A percentile compares a stretch with the other conserved stretches of the same genome.
Evolutionary conservation across 768 basidiomycete species (phyloP).

Genomic region (Leccinum boreale): DNA sequence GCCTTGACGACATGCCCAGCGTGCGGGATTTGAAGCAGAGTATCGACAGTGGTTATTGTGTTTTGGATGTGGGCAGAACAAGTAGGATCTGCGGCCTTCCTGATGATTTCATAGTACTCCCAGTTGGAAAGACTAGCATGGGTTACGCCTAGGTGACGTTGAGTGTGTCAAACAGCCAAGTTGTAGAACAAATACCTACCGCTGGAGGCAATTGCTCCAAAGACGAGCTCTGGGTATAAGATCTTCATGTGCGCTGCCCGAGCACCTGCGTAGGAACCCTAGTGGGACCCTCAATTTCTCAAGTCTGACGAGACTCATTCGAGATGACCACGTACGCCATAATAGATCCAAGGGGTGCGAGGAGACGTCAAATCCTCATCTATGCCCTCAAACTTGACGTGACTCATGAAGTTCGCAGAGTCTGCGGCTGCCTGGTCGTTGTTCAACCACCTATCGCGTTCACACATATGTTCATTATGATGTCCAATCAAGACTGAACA

Average conservation of each 20-base stretch:
- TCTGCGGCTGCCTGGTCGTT: slow-evolving; percentile 90
- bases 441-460: slow-evolving; percentile 66
- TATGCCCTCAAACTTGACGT: slow-evolving; percentile 72
- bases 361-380: slow-evolving; percentile 69
- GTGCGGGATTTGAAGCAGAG: slow-evolving; percentile 46
- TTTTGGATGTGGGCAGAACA: slow-evolving; percentile 60
- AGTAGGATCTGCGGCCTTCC: slow-evolving; percentile 58
- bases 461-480: slow-evolving; percentile 4
- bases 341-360: slow-evolving; percentile 85
- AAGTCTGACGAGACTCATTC: not conserved
- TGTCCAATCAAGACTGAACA: not conserved
- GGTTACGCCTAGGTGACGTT: slow-evolving; percentile 59
- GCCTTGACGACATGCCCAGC: slow-evolving; percentile 57
- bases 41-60: slow-evolving; percentile 59
- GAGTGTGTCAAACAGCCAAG: not conserved
- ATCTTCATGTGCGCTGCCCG: slow-evolving; percentile 89
- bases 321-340: slow-evolving; percentile 59
- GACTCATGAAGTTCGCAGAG: slow-evolving; percentile 86
- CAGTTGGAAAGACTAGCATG: slow-evolving; percentile 80
- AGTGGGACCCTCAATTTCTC: not conserved
- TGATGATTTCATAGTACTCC: slow-evolving; percentile 86
- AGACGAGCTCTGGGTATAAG: slow-evolving; percentile 85
- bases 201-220: slow-evolving; percentile 85
- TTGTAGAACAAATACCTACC: slow-evolving; percentile 40
- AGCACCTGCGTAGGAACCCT: slow-evolving; percentile 92